Evolutionary conservation across 495 filamentous ascomycete genomes (phyloP), one percentile per base, ranked within the genome.

Genomic region (Tuber indicum): DNA sequence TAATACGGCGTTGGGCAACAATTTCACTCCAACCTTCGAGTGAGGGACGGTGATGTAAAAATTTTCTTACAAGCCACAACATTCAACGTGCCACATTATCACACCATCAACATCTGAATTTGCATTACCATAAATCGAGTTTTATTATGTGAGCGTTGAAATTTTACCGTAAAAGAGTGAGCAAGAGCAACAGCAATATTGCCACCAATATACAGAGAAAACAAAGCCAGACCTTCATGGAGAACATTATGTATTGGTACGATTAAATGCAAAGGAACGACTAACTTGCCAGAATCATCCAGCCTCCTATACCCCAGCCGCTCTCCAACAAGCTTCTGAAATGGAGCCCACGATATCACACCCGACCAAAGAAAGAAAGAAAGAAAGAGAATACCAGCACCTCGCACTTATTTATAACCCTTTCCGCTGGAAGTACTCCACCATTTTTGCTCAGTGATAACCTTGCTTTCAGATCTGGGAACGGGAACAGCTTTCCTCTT

Each of bases 401-500:
- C 58, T 66, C 6, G 14, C 32, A 42, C 43, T 69, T 80, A 80
- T 58, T 80, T 79, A 72, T 80, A 76, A 5, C 74, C 74, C 26
- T 80, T 76, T 21, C 78, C 77, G 10, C 78, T 80, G 41, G 75
- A 76, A 47, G 73, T 69, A 71, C 58, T 49, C 70, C 77, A 79
- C 78, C 77, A 80, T 26, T 66, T 74, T 66, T 73, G 75, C 71
- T 70, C 77, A 19, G 74, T 76, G 71, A 79, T 77, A 43, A 74
- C 52, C 7, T 72, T 52, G 46, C 66, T 80, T 52, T 66, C 78
- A 44, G 77, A 58, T 45, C 71, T 77, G 41, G 77, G 74, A 71
- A 74, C 74, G 45, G 71, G 47, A 45, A 70, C 36, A 71, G 75
- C 77, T 42, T 74, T 76, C n/a, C 43, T 76, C 42, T 80, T 74